Evolutionary conservation across 768 basidiomycete genomes (phyloP), one percentile per base, ranked within the genome.

Genomic region (Hirschioporus abietinus): DNA sequence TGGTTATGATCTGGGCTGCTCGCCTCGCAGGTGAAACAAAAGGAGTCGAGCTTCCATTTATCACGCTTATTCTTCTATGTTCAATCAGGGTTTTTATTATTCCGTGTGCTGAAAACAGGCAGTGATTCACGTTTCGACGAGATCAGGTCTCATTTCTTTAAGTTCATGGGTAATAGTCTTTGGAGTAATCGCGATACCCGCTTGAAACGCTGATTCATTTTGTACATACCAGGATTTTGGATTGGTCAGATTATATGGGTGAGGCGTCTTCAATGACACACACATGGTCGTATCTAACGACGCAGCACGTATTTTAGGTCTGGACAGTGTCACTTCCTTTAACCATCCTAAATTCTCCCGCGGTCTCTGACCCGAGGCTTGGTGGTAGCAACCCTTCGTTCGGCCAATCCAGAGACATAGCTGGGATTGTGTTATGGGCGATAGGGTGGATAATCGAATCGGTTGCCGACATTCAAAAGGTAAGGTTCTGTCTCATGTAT

Each of bases 1-100:
- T 89, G n/a, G 82, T 87, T 26, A 88, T 90, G 86, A 67, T 87
- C 8, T 91, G 89, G 89, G 85, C 88, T 0, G 74, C 80, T 15
- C 76, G 88, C 35, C 81, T 89, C 20, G 85, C 84, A 58, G 83
- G 85, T 82, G 42, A 52, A 52, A 52, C 42, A 52, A 20, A n/a
- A 20, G 42, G 12, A 52, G 20, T 52, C 42, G 20, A 52, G 42
- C 42, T 52, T 20, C 42, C 42, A 52, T 52, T 8, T 30, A 30
- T 30, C 30, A 52, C 42, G 12, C 20, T 52, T 52, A 52, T 10
- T 52, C 42, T 20, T 42, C 25, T 9, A 23, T 8, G 27, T 26
- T 7, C 26, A 20, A 25, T 7, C 61, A 81, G 88, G 85, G 0
- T 91, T 90, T 75, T 78, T 90, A 5, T 80, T 90, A 27, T 87